Percentiles rank a stretch among this genome's conserved stretches.
phyloP scores from a whole-genome alignment of 257 asterid species.

The Ehretia macrophylla region DNA sequence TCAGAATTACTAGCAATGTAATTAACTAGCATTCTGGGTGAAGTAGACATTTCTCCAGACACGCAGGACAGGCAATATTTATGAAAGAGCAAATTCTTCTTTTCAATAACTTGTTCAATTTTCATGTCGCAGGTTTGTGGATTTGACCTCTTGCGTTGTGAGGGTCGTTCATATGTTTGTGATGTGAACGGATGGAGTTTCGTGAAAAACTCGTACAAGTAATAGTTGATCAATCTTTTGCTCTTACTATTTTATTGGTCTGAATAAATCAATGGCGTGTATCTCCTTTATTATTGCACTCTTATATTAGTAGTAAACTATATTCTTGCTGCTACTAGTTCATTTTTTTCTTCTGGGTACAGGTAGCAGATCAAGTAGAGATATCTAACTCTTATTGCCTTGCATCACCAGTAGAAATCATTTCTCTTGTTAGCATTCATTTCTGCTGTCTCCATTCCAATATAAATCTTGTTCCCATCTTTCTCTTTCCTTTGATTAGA shows the following conservation, averaged over 20 bases:
- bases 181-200: conserved; percentile 99
- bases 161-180: conserved; percentile 95
- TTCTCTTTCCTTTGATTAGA: too few species aligned
- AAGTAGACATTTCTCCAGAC: too few species aligned
- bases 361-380: too few species aligned
- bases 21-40: too few species aligned
- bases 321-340: not conserved
- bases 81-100: not conserved
- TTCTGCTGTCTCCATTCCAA: too few species aligned
- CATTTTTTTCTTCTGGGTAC: not conserved
- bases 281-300: not conserved
- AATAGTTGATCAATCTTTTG: conserved; percentile 6
- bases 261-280: not conserved
- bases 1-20: too few species aligned
- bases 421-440: too few species aligned
- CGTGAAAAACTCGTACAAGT: conserved; percentile 96
- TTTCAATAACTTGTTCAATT: not conserved
- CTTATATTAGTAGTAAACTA: not conserved
- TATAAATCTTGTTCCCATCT: too few species aligned
- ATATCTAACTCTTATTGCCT: too few species aligned
- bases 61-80: not conserved
- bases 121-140: conserved; percentile 83
- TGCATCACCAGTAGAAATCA: too few species aligned
- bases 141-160: conserved; percentile 95
- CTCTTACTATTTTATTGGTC: not conserved